These are phyloP conservation scores for Hyphopichia homilentoma DNA, from an alignment of 805 yeast genomes.

Conservation along the genomic window DNA sequence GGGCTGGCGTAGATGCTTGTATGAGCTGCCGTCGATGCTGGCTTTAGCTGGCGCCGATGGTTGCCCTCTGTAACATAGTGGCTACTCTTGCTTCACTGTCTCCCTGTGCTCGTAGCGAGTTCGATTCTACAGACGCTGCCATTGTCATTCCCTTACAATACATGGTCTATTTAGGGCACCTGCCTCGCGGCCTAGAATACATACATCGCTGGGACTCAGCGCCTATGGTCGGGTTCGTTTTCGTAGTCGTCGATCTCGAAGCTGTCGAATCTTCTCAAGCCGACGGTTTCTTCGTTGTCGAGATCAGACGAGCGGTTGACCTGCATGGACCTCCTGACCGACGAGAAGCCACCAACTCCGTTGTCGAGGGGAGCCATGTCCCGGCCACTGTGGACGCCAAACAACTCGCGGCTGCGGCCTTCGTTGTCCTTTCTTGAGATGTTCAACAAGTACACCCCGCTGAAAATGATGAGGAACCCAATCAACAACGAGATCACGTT, in stretches of 20 bases:
- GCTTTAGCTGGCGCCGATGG: no score
- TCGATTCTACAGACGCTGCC: no score
- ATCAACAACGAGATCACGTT: constrained; percentile 77
- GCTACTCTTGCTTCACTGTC: no score
- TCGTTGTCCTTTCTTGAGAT: constrained; percentile 65
- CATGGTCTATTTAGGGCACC: no score
- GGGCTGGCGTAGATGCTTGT: no score
- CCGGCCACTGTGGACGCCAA: constrained; percentile 53
- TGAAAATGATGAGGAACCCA: constrained; percentile 82
- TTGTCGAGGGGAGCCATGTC: constrained; percentile 71
- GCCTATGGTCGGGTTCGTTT: constrained; percentile 23
- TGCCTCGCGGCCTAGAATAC: no score
- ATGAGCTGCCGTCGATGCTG: no score
- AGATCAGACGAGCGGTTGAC: constrained; percentile 40
- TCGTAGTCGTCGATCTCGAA: constrained; percentile 48
- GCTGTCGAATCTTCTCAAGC: constrained; percentile 59
- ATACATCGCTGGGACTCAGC: no score
- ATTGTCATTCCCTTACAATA: no score
- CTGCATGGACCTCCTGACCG: constrained; percentile 76
- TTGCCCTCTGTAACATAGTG: no score
- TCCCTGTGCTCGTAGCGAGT: no score
- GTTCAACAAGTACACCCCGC: constrained; percentile 82
- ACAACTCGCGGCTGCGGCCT: constrained; percentile 50
- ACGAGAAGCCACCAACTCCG: constrained; percentile 69
- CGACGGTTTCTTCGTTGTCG: constrained; percentile 45